phyloP scores from a whole-genome alignment of 2,329 filamentous ascomycete species.

The Alternaria sp. region DNA sequence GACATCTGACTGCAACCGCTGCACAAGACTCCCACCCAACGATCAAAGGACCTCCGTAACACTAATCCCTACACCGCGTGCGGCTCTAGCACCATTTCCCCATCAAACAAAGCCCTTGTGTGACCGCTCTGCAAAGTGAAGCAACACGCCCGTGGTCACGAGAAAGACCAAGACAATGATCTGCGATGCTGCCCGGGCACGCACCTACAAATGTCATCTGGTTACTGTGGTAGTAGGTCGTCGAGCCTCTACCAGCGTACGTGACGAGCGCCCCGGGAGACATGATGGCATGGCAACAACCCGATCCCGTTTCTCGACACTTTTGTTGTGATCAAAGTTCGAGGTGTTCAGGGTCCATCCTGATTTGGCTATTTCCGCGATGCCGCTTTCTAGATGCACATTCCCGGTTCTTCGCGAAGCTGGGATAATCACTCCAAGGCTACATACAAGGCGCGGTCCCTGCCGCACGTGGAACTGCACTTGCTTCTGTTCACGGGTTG shows the following conservation, averaged over 20 bases:
- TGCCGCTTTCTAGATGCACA: neutral
- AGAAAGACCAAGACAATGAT: neutral
- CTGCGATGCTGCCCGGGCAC: neutral
- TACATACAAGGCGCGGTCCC: neutral
- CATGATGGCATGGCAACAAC: neutral
- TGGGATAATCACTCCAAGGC: neutral
- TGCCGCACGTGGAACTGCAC: conserved; percentile 4
- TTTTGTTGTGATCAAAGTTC: neutral
- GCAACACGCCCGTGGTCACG: conserved; percentile 1
- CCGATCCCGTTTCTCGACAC: neutral
- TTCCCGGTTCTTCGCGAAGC: neutral
- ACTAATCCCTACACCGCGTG: conserved; percentile 1
- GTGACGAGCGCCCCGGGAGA: neutral
- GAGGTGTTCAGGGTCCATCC: neutral
- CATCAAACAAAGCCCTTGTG: neutral
- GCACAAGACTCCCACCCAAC: neutral
- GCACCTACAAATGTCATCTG: conserved; percentile 1
- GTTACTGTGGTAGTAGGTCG: neutral
- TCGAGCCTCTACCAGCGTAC: neutral
- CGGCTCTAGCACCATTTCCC: neutral
- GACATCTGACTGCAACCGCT: conserved; percentile 13
- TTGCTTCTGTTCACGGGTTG: neutral
- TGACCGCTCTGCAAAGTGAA: conserved; percentile 4
- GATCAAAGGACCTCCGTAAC: neutral
- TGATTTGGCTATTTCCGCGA: neutral